A percentile compares a stretch with the other conserved stretches of the same genome.
phyloP scores from a whole-genome alignment of 208 protist species.

The Trypanosoma scelopori region DNA sequence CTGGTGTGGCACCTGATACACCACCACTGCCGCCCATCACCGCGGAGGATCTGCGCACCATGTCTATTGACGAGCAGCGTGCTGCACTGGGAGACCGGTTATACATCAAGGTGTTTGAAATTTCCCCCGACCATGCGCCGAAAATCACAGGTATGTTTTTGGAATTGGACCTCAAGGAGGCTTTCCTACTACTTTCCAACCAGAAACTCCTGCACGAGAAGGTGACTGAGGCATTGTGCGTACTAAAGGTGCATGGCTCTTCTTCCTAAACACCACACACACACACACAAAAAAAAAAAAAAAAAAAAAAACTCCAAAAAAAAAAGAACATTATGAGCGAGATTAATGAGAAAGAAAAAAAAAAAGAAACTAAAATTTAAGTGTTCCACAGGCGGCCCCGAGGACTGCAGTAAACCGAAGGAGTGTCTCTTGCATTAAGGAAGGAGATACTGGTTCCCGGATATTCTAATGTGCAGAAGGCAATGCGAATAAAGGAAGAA shows the following conservation, averaged over 20 bases:
- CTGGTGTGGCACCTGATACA: constrained; percentile 61
- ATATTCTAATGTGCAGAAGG: background rate
- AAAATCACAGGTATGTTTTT: constrained; percentile 92
- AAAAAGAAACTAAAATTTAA: no score
- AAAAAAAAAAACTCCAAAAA: background rate
- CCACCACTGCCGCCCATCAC: constrained; percentile 85
- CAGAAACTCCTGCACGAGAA: constrained; percentile 63
- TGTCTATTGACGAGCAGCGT: constrained; percentile 89
- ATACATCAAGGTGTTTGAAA: constrained; percentile 87
- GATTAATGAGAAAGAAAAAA: no score
- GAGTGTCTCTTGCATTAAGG: no score
- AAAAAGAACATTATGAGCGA: no score
- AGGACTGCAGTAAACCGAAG: no score
- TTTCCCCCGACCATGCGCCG: constrained; percentile 76
- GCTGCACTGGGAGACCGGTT: constrained; percentile 88
- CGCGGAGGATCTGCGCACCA: constrained; percentile 69
- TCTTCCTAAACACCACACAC: constrained; percentile 7
- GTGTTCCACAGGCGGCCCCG: no score
- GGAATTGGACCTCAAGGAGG: constrained; percentile 75
- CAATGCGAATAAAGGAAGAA: background rate
- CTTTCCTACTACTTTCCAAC: constrained; percentile 70
- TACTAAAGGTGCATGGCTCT: constrained; percentile 58
- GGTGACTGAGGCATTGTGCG: constrained; percentile 78
- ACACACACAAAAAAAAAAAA: background rate
- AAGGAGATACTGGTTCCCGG: no score